Base-by-base conservation (phyloP, 805 yeast genomes). In the Saturnispora saitoi region DNA sequence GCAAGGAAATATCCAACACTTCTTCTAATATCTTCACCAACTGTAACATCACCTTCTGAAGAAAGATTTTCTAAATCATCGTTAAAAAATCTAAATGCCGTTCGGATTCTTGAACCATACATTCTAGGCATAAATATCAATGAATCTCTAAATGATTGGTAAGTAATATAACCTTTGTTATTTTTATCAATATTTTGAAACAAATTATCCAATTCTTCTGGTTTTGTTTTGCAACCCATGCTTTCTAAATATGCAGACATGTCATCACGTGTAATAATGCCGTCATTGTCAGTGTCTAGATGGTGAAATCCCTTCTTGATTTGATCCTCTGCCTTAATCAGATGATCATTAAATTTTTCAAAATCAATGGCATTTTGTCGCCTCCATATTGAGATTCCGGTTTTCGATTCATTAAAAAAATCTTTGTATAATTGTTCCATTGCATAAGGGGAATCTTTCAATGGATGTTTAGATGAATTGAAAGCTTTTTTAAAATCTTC, bases 1-100 rank as follows among this genome's bases (percentile, higher is more conserved):
- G 96, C 95, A 31, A 90, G 67, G 60, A 93, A 93, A 65, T 80
- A 93, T 1, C 97, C 96, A 52, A 88, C 75, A 30, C 96, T 95
- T 60, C 84, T 80, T 44, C 86, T 67, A 47, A 86, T 75, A 54
- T 87, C 95, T 61, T 80, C 81, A 39, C 83, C 81, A 32, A 91
- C 73, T 0, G 95, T 83, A 52, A 90, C 88, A 66, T 91, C 98
- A 63, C 96, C 96, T 58, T 91, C 98, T 0, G 95, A 78, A 4
- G 91, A 81, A 38, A 89, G 66, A 59, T 87, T 95, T 24, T 81
- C 77, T 47, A 77, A 61, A 54, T 86, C 93, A 56, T 86, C 95
- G 49, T 78, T 80, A 53, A 90, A 82, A 62, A 81, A 86, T 41
- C 77, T 73, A 63, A 81, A 91, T 4, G 96, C 96, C 0, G 96